phyloP scores from a whole-genome alignment of 106 monocot genomes.

The Dendrobium nobile region DNA sequence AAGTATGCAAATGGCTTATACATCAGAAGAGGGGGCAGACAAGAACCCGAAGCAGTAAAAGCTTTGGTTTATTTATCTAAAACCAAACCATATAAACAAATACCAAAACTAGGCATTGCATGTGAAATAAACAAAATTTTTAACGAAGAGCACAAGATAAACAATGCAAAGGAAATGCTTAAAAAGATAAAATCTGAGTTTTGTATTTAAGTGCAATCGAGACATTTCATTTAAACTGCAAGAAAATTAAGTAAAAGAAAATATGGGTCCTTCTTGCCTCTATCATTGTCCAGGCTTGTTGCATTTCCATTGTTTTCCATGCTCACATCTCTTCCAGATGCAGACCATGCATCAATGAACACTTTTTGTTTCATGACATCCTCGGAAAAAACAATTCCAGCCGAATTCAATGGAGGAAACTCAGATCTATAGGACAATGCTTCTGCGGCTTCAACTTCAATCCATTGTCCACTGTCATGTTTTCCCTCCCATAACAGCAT shows the following conservation, averaged over 20 bases:
- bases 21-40: no score
- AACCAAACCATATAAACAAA: no score
- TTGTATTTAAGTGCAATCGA: no score
- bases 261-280: slow-evolving; percentile 10
- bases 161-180: no score
- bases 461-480: slow-evolving; percentile 92
- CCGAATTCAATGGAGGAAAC: slow-evolving; percentile 48
- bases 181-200: no score
- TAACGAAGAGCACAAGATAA: no score
- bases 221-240: background rate
- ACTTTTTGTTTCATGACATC: slow-evolving; percentile 21
- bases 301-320: slow-evolving; percentile 38
- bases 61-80: no score
- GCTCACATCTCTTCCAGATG: slow-evolving; percentile 5
- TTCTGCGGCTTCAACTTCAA: slow-evolving; percentile 87
- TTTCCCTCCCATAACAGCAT: slow-evolving; percentile 83
- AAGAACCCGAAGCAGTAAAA: no score
- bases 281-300: slow-evolving; percentile 14
- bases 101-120: no score
- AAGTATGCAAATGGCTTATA: no score
- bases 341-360: slow-evolving; percentile 18
- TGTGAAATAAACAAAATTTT: no score
- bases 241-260: background rate
- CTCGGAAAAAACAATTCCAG: slow-evolving; percentile 54
- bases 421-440: slow-evolving; percentile 62